Conservation (phyloP, 345 rosid species). For the Syzygium grande region DNA sequence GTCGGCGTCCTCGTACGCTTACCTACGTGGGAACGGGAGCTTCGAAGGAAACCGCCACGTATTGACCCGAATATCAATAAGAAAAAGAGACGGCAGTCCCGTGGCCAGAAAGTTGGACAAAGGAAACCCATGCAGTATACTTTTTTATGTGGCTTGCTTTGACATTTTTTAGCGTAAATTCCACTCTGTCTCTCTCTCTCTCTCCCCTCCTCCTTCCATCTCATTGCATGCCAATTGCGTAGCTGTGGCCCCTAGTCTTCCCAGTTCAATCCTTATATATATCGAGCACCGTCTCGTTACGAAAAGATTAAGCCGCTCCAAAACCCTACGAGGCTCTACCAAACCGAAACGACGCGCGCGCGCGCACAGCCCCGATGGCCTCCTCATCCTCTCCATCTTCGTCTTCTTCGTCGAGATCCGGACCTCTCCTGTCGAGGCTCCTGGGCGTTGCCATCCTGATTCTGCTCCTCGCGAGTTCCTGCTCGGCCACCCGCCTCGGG, state of each 20-base stretch:
- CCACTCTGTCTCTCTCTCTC: neutral
- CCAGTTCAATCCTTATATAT: neutral
- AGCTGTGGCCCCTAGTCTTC: neutral
- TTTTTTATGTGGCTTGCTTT: neutral
- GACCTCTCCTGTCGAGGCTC: neutral
- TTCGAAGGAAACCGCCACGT: neutral
- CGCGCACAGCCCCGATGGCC: neutral
- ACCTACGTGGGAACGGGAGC: neutral
- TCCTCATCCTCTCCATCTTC: neutral
- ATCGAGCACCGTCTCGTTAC: rapidly evolving
- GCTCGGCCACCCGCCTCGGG: neutral
- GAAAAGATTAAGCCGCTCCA: neutral
- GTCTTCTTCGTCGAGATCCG: neutral
- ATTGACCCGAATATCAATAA: neutral
- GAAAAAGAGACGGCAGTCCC: neutral
- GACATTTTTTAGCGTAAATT: neutral
- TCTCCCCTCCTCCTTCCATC: neutral
- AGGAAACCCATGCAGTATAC: neutral
- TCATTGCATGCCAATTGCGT: neutral
- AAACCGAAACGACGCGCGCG: neutral
- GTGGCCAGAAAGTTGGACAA: neutral
- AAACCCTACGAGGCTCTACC: neutral
- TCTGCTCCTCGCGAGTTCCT: neutral
- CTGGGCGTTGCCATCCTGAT: neutral
- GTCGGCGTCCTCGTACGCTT: neutral